phyloP scores from a whole-genome alignment of 768 basidiomycete genomes.

The Sarcodon sp. region DNA sequence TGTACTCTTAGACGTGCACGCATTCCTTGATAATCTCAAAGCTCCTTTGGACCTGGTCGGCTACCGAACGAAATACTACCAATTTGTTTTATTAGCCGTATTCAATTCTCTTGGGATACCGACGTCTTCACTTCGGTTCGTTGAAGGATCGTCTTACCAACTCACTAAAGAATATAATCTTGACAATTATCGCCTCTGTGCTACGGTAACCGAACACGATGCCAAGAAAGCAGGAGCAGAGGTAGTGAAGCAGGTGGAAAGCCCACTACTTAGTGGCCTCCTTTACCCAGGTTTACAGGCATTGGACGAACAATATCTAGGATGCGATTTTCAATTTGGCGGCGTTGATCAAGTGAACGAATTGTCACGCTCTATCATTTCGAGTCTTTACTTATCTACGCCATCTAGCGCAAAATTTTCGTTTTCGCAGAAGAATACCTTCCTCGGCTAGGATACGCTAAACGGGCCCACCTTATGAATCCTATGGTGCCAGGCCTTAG shows the following conservation, averaged over 20 bases:
- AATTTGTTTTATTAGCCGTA: constrained; percentile 67
- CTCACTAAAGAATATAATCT: constrained; percentile 84
- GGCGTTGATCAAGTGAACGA: constrained; percentile 84
- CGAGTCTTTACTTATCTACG: background rate
- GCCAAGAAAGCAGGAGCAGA: constrained; percentile 98
- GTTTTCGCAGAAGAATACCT: constrained; percentile 96
- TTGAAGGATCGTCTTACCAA: constrained; percentile 89
- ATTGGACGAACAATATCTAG: constrained; percentile 94
- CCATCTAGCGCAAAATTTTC: constrained; percentile 87
- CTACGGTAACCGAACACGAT: constrained; percentile 91
- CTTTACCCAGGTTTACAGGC: constrained; percentile 96
- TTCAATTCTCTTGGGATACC: constrained; percentile 88
- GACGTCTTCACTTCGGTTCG: constrained; percentile 68
- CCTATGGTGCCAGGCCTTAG: constrained; percentile 91
- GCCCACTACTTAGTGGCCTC: constrained; percentile 79
- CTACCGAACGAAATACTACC: constrained; percentile 85
- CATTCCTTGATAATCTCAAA: constrained; percentile 95
- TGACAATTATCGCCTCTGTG: constrained; percentile 86
- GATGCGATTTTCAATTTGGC: constrained; percentile 94
- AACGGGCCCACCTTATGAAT: constrained; percentile 98
- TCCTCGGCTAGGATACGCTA: constrained; percentile 82
- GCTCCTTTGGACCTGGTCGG: constrained; percentile 87
- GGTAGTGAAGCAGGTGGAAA: constrained; percentile 96
- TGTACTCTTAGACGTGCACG: constrained; percentile 64
- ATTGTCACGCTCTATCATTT: background rate